Evolutionary conservation across 2,329 filamentous ascomycete genomes (phyloP), one percentile per base, ranked within the genome.

Genomic region (Venturia oleaginea): DNA sequence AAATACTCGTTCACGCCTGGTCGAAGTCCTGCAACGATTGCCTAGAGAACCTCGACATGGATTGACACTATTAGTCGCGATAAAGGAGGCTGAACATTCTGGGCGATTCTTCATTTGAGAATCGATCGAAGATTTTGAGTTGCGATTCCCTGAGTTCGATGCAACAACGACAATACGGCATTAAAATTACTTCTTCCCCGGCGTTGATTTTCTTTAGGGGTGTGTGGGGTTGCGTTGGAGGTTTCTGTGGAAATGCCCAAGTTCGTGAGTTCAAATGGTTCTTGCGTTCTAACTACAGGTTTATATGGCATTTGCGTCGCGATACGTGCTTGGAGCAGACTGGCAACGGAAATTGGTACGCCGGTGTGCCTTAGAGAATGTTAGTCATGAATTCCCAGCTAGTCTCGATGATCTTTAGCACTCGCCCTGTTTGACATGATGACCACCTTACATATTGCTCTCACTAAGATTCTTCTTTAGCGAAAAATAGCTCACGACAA

Each of bases 1-100:
- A 87, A 86, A 76, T 96, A 95, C 79, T 86, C 87, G 70, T 89
- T 84, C 74, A 79, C 79, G 71, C 83, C 82, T 70, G 74, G 24
- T 43, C 51, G 51, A 17, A 57, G 51, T 19, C 51, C 51, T 34
- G 51, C 51, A 57, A 57, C 51, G 30, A n/a, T 57, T 13, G 22
- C 46, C n/a, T 51, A 51, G 22, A 30, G 22, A 51, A 51, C 10
- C 13, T 24, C 22, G 22, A 27, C 17, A n/a, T 57, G 51, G 51
- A 22, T 34, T 30, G 19, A 32, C 22, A 34, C 8, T 15, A 19
- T 19, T 3, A 17, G 15, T n/a, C 7, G n/a, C 27, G 51, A 8
- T 37, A 5, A 27, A 15, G 15, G n/a, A 17, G 11, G 10, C 32
- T 4, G 24, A 34, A 34, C 10, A 8, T 10, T 5, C 15, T 57